A percentile compares a stretch with the other conserved stretches of the same genome.
Evolutionary conservation across 225 moss, liverwort and hornwort species (phyloP).

Genomic region (Thuidium tamariscinum): DNA sequence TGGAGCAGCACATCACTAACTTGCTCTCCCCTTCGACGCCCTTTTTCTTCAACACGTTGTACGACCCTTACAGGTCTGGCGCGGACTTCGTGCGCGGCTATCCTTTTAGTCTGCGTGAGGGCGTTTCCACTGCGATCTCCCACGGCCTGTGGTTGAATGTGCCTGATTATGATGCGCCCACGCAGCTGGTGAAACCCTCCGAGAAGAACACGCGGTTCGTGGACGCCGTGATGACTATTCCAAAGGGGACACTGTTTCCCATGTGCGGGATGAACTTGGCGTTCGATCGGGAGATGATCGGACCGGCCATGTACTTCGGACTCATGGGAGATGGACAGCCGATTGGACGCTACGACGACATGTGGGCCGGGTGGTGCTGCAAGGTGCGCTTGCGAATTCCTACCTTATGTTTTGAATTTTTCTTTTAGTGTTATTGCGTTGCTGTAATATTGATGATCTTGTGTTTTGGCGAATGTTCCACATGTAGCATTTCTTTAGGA

Average conservation of each 20-base stretch:
- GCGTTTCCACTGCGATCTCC: conserved; percentile 72
- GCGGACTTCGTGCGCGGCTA: conserved; percentile 95
- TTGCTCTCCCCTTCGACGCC: conserved; percentile 51
- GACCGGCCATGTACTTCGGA: conserved; percentile 32
- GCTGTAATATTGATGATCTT: not conserved
- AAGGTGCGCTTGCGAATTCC: conserved; percentile 9
- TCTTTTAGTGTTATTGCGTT: too few relatives aligned
- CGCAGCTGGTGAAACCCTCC: conserved; percentile 88
- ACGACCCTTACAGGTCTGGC: conserved; percentile 71
- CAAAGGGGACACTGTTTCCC: conserved; percentile 67
- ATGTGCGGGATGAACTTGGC: conserved; percentile 90
- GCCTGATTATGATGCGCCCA: conserved; percentile 89
- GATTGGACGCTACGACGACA: conserved; percentile 66
- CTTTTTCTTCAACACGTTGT: conserved; percentile 80
- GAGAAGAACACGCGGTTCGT: conserved; percentile 78
- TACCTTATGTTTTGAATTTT: too few relatives aligned
- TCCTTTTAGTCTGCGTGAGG: conserved; percentile 81
- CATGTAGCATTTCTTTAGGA: not conserved
- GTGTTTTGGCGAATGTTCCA: too few relatives aligned
- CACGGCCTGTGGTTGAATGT: conserved; percentile 90
- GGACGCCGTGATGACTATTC: conserved; percentile 82
- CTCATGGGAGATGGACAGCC: conserved; percentile 66
- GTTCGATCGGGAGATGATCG: conserved; percentile 28
- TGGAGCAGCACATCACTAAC: conserved; percentile 65
- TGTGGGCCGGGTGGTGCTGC: conserved; percentile 74